phyloP scores from a whole-genome alignment of 345 rosid genomes.

The Linum usitatissimum region DNA sequence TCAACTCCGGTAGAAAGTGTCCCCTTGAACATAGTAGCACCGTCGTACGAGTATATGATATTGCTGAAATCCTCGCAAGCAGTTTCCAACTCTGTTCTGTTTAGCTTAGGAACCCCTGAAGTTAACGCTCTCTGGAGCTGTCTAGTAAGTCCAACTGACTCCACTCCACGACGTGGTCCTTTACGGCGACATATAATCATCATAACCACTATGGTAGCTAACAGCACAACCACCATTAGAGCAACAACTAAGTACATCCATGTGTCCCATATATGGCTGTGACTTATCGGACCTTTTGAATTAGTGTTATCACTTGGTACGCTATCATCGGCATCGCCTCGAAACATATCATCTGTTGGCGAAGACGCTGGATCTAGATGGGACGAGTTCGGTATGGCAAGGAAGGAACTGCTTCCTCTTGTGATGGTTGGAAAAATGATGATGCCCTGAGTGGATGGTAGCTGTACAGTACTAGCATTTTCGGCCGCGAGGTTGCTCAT shows the following conservation, averaged over 20 bases:
- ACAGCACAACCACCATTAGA: conserved; percentile 23
- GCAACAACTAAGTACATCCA: conserved; percentile 49
- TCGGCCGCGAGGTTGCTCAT: conserved; percentile 46
- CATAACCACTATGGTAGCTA: conserved; percentile 24
- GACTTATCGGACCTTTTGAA: conserved; percentile 4
- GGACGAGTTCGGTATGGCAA: conserved; percentile 48
- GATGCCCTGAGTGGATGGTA: conserved; percentile 26
- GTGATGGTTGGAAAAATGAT: conserved; percentile 37
- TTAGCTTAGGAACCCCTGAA: conserved; percentile 95
- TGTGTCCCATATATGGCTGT: conserved; percentile 20
- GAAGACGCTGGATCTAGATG: conserved; percentile 16
- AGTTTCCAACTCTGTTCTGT: conserved; percentile 71
- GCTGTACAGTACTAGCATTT: conserved; percentile 22
- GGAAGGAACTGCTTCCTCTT: conserved; percentile 75
- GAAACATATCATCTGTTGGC: conserved; percentile 10
- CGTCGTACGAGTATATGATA: conserved; percentile 49
- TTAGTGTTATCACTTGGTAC: conserved; percentile 7
- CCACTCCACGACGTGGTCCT: conserved; percentile 25
- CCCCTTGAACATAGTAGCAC: conserved; percentile 73
- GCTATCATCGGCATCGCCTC: conserved; percentile 6
- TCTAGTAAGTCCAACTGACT: conserved; percentile 72
- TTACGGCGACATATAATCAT: conserved; percentile 34
- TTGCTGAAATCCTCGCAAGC: conserved; percentile 99
- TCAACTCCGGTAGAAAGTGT: conserved; percentile 96
- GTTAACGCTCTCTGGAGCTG: conserved; percentile 89